Conservation (phyloP, 225 moss, liverwort and hornwort genomes). For the Polytrichum formosum region DNA sequence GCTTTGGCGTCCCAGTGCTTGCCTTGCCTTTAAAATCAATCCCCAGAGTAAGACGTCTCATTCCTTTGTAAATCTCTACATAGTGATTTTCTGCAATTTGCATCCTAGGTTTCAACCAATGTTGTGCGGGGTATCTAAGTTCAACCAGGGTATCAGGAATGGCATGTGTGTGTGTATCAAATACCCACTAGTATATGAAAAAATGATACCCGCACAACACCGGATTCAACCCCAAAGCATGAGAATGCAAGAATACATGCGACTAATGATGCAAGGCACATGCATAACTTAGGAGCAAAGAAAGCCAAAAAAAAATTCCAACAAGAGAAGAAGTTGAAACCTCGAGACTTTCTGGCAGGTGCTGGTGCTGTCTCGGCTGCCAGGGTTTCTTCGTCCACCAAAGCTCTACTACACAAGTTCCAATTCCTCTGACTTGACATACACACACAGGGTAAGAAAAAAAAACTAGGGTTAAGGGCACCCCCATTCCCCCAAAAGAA, state of each 20-base stretch:
- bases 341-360: neutral
- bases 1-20: neutral
- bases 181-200: neutral
- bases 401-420: neutral
- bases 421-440: neutral
- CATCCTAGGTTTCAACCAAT: too few species aligned
- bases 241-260: neutral
- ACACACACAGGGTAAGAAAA: neutral
- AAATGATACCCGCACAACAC: neutral
- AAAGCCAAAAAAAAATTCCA: neutral
- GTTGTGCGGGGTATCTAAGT: too few species aligned
- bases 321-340: neutral
- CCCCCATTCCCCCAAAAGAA: neutral
- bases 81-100: too few species aligned
- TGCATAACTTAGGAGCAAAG: neutral
- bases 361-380: neutral
- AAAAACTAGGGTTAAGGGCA: neutral
- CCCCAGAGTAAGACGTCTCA: too few species aligned
- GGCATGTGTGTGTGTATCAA: too few species aligned
- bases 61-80: neutral
- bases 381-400: neutral
- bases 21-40: neutral
- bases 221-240: too few species aligned
- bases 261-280: neutral
- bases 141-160: too few species aligned